Conservation (phyloP, 768 basidiomycete species). For the Phaeolepiota aurea region DNA sequence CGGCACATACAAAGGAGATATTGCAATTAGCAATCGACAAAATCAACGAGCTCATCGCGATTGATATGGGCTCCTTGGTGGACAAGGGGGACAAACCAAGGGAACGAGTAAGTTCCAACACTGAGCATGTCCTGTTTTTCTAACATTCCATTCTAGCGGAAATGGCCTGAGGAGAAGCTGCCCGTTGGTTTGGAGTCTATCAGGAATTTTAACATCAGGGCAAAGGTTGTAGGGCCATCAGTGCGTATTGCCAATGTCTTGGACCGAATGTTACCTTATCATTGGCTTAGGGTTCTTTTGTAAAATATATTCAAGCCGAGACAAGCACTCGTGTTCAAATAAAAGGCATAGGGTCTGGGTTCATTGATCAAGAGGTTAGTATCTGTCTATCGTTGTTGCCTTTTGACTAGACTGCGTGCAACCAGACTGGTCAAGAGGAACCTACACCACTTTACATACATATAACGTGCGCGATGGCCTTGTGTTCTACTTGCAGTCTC, state of each 20-base stretch:
- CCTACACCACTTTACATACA: constrained; percentile 91
- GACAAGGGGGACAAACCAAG: constrained; percentile 63
- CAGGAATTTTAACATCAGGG: constrained; percentile 94
- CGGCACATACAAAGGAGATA: constrained; percentile 60
- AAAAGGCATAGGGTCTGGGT: constrained; percentile 91
- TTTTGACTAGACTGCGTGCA: no score
- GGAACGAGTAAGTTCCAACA: constrained; percentile 47
- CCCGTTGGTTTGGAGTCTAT: constrained; percentile 84
- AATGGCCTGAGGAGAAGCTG: constrained; percentile 98
- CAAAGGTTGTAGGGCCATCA: constrained; percentile 93
- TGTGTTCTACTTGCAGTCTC: constrained; percentile 3
- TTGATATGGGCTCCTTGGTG: constrained; percentile 77
- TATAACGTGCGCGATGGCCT: constrained; percentile 61
- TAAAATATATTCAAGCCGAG: constrained; percentile 97
- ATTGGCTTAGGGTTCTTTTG: constrained; percentile 72
- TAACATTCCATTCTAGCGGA: constrained; percentile 43
- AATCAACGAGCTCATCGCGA: constrained; percentile 61
- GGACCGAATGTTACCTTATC: background rate
- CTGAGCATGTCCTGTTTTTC: background rate
- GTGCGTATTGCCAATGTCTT: constrained; percentile 33
- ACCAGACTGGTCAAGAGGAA: constrained; percentile 72
- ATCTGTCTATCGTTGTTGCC: background rate
- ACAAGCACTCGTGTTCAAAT: constrained; percentile 96
- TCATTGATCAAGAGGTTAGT: constrained; percentile 53
- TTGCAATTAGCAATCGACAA: constrained; percentile 63